These are phyloP conservation scores for Pascua sp. DNA, from an alignment of 1,284 basidiomycete species.

Conservation along the genomic window DNA sequence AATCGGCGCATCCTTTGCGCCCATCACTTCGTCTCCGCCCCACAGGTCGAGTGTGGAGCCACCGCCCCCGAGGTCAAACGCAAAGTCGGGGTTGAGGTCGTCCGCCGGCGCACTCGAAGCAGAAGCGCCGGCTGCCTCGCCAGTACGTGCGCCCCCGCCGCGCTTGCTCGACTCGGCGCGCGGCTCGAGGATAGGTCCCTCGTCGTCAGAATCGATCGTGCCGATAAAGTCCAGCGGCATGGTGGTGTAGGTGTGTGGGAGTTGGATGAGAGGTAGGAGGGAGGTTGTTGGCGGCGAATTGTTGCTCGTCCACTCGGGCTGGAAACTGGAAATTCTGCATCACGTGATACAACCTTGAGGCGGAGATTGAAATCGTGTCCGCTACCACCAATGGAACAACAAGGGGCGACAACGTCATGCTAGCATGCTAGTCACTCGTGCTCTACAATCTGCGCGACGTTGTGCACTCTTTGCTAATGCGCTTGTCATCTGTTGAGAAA, in stretches of 20 bases:
- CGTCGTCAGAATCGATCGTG: conserved; percentile 51
- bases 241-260: conserved; percentile 6
- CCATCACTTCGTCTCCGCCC: conserved; percentile 40
- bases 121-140: conserved; percentile 3
- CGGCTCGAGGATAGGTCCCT: conserved; percentile 30
- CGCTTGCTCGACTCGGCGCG: conserved; percentile 18
- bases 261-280: background rate
- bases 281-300: background rate
- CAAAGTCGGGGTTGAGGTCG: conserved; percentile 72
- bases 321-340: conserved; percentile 14
- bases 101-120: conserved; percentile 56
- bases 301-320: background rate
- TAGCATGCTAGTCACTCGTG: too few relatives aligned
- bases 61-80: conserved; percentile 73
- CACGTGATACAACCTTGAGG: conserved; percentile 1
- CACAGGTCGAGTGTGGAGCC: conserved; percentile 48
- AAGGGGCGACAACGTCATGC: too few relatives aligned
- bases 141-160: background rate
- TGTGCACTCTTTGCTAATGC: too few relatives aligned
- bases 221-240: conserved; percentile 47
- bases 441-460: too few relatives aligned
- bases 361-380: too few relatives aligned
- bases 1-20: conserved; percentile 59
- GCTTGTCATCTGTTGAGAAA: too few relatives aligned
- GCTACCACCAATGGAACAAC: too few relatives aligned